phyloP scores from a whole-genome alignment of 257 asterid genomes.

The Solanum bulbocastanum region DNA sequence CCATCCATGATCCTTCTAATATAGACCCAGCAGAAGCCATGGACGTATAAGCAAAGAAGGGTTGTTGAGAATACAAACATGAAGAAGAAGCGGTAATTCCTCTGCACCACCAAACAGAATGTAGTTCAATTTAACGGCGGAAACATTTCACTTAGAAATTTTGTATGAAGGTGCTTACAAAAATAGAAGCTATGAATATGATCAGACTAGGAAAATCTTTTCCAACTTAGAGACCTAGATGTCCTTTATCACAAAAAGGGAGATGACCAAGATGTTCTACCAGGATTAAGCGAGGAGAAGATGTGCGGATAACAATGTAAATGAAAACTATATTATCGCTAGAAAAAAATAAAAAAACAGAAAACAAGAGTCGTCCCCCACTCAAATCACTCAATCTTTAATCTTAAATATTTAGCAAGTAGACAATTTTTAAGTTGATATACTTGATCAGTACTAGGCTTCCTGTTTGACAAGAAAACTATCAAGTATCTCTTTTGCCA shows the following conservation, averaged over 20 bases:
- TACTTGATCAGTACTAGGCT: neutral
- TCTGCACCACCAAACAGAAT: constrained; percentile 42
- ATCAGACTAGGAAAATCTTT: neutral
- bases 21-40: constrained; percentile 68
- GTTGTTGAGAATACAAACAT: constrained; percentile 81
- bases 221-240: neutral
- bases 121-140: neutral
- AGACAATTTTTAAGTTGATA: neutral
- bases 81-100: constrained; percentile 95
- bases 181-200: neutral
- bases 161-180: neutral
- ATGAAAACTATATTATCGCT: neutral
- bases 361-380: neutral
- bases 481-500: neutral
- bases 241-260: neutral
- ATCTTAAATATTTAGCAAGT: neutral
- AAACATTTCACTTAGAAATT: neutral
- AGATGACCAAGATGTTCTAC: neutral
- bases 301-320: neutral
- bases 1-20: constrained; percentile 83
- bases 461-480: neutral
- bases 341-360: neutral
- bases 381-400: neutral
- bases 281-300: neutral
- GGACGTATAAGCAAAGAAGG: constrained; percentile 82